A percentile compares a stretch with the other conserved stretches of the same genome.
These are phyloP conservation scores for Graphilbum fragrans DNA, from an alignment of 2,329 filamentous ascomycete species.

Conservation along the genomic window DNA sequence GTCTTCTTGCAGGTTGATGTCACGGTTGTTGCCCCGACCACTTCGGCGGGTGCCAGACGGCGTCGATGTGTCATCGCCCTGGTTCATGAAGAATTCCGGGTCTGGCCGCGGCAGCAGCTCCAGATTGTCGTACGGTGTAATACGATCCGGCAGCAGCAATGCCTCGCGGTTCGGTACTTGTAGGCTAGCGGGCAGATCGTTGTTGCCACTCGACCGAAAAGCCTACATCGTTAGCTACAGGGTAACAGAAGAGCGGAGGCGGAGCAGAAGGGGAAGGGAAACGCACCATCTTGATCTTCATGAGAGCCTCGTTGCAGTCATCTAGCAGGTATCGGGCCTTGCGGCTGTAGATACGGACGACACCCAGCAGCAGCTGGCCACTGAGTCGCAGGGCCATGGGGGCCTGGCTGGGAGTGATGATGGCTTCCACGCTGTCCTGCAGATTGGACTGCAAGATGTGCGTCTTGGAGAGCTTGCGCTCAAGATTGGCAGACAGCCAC, in stretches of 20 bases:
- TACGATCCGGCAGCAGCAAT: slow-evolving; percentile 78
- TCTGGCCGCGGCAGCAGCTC: slow-evolving; percentile 75
- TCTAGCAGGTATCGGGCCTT: slow-evolving; percentile 94
- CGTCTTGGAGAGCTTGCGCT: slow-evolving; percentile 96
- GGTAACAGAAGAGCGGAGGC: neutral
- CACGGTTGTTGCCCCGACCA: slow-evolving; percentile 44
- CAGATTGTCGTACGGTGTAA: slow-evolving; percentile 80
- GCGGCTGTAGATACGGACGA: slow-evolving; percentile 93
- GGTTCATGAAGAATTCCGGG: slow-evolving; percentile 70
- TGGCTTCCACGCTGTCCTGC: slow-evolving; percentile 86
- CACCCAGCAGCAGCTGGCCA: slow-evolving; percentile 85
- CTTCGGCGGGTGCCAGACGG: slow-evolving; percentile 38
- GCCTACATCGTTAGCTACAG: slow-evolving; percentile 41
- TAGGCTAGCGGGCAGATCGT: slow-evolving; percentile 79
- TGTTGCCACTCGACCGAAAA: slow-evolving; percentile 87
- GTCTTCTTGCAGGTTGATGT: slow-evolving; percentile 59
- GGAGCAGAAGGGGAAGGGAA: neutral
- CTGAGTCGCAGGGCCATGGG: slow-evolving; percentile 91
- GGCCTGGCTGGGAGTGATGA: slow-evolving; percentile 84
- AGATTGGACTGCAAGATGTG: slow-evolving; percentile 93
- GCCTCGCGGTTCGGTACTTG: slow-evolving; percentile 74
- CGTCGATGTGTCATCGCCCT: slow-evolving; percentile 50
- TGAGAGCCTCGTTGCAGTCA: slow-evolving; percentile 91
- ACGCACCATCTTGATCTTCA: slow-evolving; percentile 94
- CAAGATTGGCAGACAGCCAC: slow-evolving; percentile 95